Evolutionary conservation across 768 basidiomycete genomes (phyloP).

Genomic region (Lactarius deliciosus): DNA sequence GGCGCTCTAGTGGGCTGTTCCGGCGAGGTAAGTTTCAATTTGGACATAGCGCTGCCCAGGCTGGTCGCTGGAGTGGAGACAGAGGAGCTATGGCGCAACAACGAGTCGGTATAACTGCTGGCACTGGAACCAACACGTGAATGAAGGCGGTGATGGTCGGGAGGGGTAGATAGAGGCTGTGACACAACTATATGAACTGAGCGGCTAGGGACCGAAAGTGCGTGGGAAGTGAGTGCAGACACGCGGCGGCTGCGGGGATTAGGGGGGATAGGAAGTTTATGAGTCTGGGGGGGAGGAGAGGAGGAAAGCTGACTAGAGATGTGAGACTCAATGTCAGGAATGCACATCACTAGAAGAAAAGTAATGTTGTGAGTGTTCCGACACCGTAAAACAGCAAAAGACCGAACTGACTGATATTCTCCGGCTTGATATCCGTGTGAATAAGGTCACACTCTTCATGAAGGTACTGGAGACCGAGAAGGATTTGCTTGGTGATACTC

Average conservation of each 20-base stretch:
- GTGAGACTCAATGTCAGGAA: slow-evolving; percentile 76
- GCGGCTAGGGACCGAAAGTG: slow-evolving; percentile 47
- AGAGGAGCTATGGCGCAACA: slow-evolving; percentile 27
- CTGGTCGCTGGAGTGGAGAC: slow-evolving; percentile 35
- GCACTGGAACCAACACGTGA: slow-evolving; percentile 31
- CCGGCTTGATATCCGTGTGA: slow-evolving; percentile 93
- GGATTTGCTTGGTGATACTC: slow-evolving; percentile 79
- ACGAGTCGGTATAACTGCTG: slow-evolving; percentile 31
- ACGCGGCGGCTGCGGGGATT: slow-evolving; percentile 58
- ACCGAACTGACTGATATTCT: slow-evolving; percentile 80
- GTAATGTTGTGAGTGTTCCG: background rate
- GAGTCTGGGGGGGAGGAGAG: slow-evolving; percentile 72
- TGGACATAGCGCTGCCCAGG: slow-evolving; percentile 34
- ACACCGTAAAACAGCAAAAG: background rate
- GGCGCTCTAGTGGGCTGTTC: slow-evolving; percentile 8
- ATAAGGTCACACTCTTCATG: slow-evolving; percentile 92
- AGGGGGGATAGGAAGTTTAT: slow-evolving; percentile 79
- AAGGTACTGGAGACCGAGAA: slow-evolving; percentile 87
- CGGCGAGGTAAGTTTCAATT: slow-evolving; percentile 28
- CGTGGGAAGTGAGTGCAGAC: slow-evolving; percentile 58
- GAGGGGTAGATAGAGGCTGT: slow-evolving; percentile 67
- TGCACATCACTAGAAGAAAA: slow-evolving; percentile 62
- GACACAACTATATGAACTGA: slow-evolving; percentile 84
- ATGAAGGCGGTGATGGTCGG: slow-evolving; percentile 21
- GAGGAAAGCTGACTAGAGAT: slow-evolving; percentile 65